Evolutionary conservation across 371 early-diverging fungal genomes (phyloP), one percentile per base, ranked within the genome.

Genomic region (Zopfochytrium polystomum): DNA sequence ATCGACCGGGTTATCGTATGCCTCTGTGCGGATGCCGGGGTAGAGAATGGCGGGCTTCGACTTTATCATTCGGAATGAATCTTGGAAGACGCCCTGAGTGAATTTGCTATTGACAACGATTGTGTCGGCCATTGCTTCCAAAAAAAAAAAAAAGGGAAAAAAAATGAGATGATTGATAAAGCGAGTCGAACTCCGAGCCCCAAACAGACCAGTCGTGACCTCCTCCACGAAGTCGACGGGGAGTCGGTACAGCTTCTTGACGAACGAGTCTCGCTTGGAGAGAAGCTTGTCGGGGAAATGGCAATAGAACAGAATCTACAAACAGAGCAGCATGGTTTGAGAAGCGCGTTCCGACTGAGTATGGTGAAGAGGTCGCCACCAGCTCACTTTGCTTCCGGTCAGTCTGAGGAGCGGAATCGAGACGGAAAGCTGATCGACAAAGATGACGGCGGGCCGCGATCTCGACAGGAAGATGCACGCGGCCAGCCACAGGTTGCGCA

Each of bases 271-370:
- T 2, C 89, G 83, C 45, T 73, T 72, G 20, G 74, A 69, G 51
- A 91, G 72, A 20, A 93, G 79, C 66, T 90, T 87, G 66, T 97
- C 98, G 0, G 98, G 98, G 68, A 91, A 95, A 63, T 97, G 98
- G 70, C 98, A 95, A 69, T 97, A 97, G 74, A 96, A 97, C 30
- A 96, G 72, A 7, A 95, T 80, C 77, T 71, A n/a, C 22, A 29
- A 32, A 38, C 6, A 33, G 22, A 7, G 59, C 18, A 50, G 11
- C 34, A 43, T 4, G 1, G 22, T 45, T 1, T 32, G 42, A 23
- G 3, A 7, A 27, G 31, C 7, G 18, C 13, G 25, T n/a, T n/a
- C n/a, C n/a, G n/a, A n/a, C n/a, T n/a, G n/a, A n/a, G 34, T 31
- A 44, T 7, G n/a, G n/a, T 13, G 42, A 26, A 1, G 46, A 61